A percentile compares a stretch with the other conserved stretches of the same genome.
These are phyloP conservation scores for Aspergillus sp. DNA, from an alignment of 2,329 filamentous ascomycete genomes.

Conservation along the genomic window DNA sequence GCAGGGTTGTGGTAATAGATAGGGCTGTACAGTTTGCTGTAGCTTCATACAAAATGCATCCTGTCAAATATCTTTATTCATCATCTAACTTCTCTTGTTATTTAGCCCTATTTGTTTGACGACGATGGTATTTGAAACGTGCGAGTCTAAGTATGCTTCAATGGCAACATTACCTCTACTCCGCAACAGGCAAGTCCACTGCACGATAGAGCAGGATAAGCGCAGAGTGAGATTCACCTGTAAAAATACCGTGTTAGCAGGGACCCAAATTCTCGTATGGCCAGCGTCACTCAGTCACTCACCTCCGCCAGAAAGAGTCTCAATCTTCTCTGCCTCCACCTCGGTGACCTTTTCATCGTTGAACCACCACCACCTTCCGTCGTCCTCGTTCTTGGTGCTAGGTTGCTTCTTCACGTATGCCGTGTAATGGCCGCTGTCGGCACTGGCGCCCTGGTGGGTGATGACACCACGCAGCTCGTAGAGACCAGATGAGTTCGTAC, in stretches of 20 bases:
- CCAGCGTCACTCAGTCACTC: slow-evolving; percentile 19
- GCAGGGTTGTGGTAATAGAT: background rate
- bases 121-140: background rate
- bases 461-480: slow-evolving; percentile 93
- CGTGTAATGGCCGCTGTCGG: slow-evolving; percentile 96
- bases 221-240: slow-evolving; percentile 45
- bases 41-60: background rate
- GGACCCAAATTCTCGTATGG: background rate
- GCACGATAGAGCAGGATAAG: slow-evolving; percentile 45
- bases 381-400: slow-evolving; percentile 67
- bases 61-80: background rate
- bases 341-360: slow-evolving; percentile 97
- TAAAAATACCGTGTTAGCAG: slow-evolving; percentile 10
- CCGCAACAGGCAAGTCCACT: slow-evolving; percentile 40
- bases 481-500: slow-evolving; percentile 84
- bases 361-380: slow-evolving; percentile 99
- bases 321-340: slow-evolving; percentile 84
- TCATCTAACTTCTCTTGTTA: background rate
- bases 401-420: slow-evolving; percentile 93
- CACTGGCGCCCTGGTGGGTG: slow-evolving; percentile 92
- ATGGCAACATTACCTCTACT: slow-evolving; percentile 13
- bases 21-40: background rate
- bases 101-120: background rate
- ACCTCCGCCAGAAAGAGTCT: slow-evolving; percentile 81
- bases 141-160: background rate